Conservation (phyloP, 179 eudicot genomes). For the Camellia oleifera region DNA sequence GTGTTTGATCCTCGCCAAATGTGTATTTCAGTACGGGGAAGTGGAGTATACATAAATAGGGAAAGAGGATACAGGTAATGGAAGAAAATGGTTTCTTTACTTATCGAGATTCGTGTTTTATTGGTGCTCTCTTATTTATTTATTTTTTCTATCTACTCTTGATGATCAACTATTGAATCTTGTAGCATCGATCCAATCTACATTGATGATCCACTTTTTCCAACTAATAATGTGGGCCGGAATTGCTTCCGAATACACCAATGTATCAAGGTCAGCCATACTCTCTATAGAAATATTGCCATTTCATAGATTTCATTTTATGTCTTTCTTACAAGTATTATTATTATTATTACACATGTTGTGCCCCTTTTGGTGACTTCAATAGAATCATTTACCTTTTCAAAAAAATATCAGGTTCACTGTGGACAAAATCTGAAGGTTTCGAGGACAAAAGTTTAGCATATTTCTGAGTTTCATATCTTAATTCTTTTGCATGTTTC, state of each 20-base stretch:
- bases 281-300: not conserved
- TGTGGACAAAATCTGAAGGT: not conserved
- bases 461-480: not conserved
- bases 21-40: conserved; percentile 95
- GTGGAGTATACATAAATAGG: conserved; percentile 85
- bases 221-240: conserved; percentile 90
- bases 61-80: conserved; percentile 86
- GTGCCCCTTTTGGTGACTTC: too few relatives aligned
- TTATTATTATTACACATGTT: not conserved
- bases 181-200: conserved; percentile 92
- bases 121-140: too few relatives aligned
- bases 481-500: not conserved
- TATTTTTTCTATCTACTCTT: not conserved
- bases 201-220: conserved; percentile 92
- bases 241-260: conserved; percentile 98
- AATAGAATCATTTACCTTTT: too few relatives aligned
- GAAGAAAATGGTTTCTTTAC: conserved; percentile 2
- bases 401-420: not conserved
- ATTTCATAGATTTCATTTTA: not conserved
- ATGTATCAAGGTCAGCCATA: conserved; percentile 74
- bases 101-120: not conserved
- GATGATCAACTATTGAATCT: conserved; percentile 17
- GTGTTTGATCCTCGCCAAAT: conserved; percentile 99
- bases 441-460: not conserved
- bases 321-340: not conserved